A percentile compares a stretch with the other conserved stretches of the same genome.
These are phyloP conservation scores for Bacterosira constricta DNA, from an alignment of 108 stramenopile species.

Conservation along the genomic window DNA sequence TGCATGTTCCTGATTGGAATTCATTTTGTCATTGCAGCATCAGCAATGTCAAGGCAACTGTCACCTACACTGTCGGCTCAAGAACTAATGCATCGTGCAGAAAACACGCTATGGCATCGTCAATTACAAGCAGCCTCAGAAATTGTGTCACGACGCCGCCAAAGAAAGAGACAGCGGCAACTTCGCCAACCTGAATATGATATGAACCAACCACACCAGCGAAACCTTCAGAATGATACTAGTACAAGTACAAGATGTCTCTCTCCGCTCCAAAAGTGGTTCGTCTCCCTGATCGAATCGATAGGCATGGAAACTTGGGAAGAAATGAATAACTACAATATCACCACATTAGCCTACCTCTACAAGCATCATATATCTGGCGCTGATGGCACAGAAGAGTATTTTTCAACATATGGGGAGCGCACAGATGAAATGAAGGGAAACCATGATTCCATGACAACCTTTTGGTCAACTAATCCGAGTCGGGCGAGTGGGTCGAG, in stretches of 20 bases:
- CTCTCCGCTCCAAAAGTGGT: slow-evolving; percentile 33
- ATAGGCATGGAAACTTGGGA: slow-evolving; percentile 15
- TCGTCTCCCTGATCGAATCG: slow-evolving; percentile 22
- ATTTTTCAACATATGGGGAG: slow-evolving; percentile 39
- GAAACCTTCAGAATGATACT: not conserved
- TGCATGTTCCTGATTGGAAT: too few species aligned
- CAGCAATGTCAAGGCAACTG: too few species aligned
- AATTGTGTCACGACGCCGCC: not conserved
- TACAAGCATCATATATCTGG: slow-evolving; percentile 42
- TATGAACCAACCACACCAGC: not conserved
- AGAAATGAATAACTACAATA: slow-evolving; percentile 20
- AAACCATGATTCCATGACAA: slow-evolving; percentile 17
- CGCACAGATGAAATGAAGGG: slow-evolving; percentile 36
- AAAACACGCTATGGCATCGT: slow-evolving; percentile 4
- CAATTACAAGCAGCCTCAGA: slow-evolving; percentile 5
- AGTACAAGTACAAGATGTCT: slow-evolving; percentile 5
- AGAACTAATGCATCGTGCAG: not conserved
- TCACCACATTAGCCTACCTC: slow-evolving; percentile 36
- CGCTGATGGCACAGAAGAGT: slow-evolving; percentile 22
- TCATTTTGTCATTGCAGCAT: too few species aligned
- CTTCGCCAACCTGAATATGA: not conserved
- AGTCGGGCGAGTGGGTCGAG: not conserved
- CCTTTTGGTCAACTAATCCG: slow-evolving; percentile 15
- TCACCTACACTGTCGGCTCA: too few species aligned
- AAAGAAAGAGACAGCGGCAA: not conserved